These are phyloP conservation scores for Kernera saxatilis DNA, from an alignment of 345 rosid genomes.

Conservation along the genomic window DNA sequence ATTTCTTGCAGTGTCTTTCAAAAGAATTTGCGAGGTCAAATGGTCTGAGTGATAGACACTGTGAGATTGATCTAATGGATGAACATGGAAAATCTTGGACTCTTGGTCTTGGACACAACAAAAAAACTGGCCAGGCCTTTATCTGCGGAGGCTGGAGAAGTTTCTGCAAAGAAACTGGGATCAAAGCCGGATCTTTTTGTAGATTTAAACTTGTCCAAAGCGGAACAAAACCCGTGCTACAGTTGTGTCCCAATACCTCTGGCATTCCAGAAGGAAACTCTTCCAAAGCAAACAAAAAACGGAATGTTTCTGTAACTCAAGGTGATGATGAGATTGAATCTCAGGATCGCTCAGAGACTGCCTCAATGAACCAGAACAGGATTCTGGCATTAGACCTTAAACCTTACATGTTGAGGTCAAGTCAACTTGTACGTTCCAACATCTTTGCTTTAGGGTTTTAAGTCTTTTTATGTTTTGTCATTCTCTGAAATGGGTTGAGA, in stretches of 20 bases:
- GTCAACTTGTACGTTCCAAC: conserved; percentile 22
- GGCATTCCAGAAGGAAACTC: not conserved
- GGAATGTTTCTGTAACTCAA: not conserved
- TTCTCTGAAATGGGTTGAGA: not conserved
- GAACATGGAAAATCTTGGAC: conserved; percentile 12
- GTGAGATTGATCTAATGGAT: conserved; percentile 11
- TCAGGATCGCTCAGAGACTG: not conserved
- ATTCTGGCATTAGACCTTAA: not conserved
- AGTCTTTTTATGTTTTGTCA: not conserved
- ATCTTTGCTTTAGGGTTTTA: not conserved
- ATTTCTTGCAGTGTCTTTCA: conserved; percentile 5
- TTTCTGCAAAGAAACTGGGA: conserved; percentile 10
- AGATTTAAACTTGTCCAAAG: conserved; percentile 2
- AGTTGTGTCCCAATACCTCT: not conserved
- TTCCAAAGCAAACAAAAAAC: not conserved
- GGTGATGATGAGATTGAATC: not conserved
- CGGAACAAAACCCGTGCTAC: conserved; percentile 17
- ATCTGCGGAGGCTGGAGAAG: conserved; percentile 12
- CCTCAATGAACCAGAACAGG: not conserved
- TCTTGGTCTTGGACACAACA: conserved; percentile 16
- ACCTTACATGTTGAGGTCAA: not conserved
- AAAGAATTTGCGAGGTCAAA: conserved; percentile 5
- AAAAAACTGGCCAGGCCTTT: not conserved
- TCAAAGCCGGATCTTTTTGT: conserved; percentile 2
- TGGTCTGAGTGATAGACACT: conserved; percentile 1